Evolutionary conservation across 805 yeast genomes (phyloP), one percentile per base, ranked within the genome.

Genomic region (Ogataea nakhonphanomensis): DNA sequence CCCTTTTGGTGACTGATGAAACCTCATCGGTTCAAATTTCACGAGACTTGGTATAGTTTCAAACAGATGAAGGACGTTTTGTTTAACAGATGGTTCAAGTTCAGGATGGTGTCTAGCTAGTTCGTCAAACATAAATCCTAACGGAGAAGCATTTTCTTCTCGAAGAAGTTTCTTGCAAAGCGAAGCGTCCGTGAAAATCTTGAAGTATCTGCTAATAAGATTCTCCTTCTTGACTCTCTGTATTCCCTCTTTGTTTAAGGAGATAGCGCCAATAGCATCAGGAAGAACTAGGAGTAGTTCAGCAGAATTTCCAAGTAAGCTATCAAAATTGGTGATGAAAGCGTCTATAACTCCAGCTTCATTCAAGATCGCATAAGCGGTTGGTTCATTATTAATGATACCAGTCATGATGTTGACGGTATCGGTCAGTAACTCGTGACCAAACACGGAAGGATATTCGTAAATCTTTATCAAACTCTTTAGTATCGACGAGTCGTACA

Each of bases 381-480:
- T 88, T 7, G 97, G 96, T 53, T 91, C 97, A 49, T 83, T 84
- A 57, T 90, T 91, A 22, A 90, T 79, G 44, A 88, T 85, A 9
- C 74, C 73, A 29, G 82, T 74, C 14, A 88, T 71, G 9, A 81
- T 74, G 45, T 78, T 81, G 26, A 90, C 58, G 0, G 85, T 73
- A 15, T 76, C 67, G 0, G 85, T 68, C 10, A 85, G 59, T 10
- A 86, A 61, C 11, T 77, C 71, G 28, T 79, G 76, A 0, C 96
- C 96, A 66, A 88, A 86, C 0, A 75, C 60, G 0, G 60, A 48
- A 1, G 84, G 77, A 50, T 85, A 67, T 10, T 58, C 53, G 12
- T 90, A 51, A 2, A 90, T 73, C 41, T 66, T 69, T 46, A 78
- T 81, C 48, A 88, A 63, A 22, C 84, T 72, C 22, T 62, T 54